Evolutionary conservation across 2,329 filamentous ascomycete genomes (phyloP).

Genomic region (Lachnellula occidentalis): DNA sequence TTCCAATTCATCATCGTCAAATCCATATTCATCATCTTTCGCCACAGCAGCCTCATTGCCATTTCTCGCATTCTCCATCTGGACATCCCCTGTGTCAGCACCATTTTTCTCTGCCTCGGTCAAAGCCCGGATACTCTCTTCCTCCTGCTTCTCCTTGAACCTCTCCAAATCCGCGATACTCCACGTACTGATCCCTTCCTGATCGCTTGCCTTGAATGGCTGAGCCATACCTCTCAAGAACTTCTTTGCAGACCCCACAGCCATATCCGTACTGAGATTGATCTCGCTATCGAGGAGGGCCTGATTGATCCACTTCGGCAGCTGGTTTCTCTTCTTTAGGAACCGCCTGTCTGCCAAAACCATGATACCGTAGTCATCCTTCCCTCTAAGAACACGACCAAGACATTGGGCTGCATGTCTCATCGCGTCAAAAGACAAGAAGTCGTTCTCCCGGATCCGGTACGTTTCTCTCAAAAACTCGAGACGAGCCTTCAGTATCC

Average conservation of each 20-base stretch:
- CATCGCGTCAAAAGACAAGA: constrained; percentile 98
- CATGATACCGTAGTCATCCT: constrained; percentile 99
- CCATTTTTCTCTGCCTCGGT: constrained; percentile 37
- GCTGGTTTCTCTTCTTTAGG: constrained; percentile 80
- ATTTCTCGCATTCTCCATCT: constrained; percentile 13
- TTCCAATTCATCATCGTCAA: constrained; percentile 38
- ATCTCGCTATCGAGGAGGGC: constrained; percentile 78
- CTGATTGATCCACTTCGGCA: constrained; percentile 96
- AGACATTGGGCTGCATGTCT: constrained; percentile 96
- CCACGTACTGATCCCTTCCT: constrained; percentile 94
- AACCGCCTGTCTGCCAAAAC: constrained; percentile 92
- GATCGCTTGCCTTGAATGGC: constrained; percentile 74
- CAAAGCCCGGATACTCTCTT: constrained; percentile 61
- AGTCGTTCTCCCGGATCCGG: constrained; percentile 93
- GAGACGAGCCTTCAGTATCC: constrained; percentile 89
- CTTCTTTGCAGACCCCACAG: constrained; percentile 78
- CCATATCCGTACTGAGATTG: constrained; percentile 94
- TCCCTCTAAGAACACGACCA: constrained; percentile 87
- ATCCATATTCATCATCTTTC: constrained; percentile 27
- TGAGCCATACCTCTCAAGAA: constrained; percentile 91
- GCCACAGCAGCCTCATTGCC: constrained; percentile 16
- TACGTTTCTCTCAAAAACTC: constrained; percentile 98
- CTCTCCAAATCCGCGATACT: constrained; percentile 69
- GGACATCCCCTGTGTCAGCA: neutral
- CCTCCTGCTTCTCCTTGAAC: constrained; percentile 71